Base-by-base conservation (phyloP, 1,284 basidiomycete genomes). In the Fistulinella staudtii region DNA sequence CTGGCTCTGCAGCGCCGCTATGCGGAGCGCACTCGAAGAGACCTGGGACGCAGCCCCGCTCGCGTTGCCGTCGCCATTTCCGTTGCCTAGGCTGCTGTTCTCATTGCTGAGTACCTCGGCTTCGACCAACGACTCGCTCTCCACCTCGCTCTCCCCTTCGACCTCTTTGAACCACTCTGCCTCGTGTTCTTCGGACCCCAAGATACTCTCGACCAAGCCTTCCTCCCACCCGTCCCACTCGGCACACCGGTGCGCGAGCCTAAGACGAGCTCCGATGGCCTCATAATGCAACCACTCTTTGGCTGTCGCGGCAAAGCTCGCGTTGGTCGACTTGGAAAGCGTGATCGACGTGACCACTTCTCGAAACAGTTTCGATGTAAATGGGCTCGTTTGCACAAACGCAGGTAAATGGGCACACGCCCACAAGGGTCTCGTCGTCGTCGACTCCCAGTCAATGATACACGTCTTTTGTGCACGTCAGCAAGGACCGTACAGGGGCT, bases 161-260 rank as follows among this genome's bases (percentile, higher is more conserved):
- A 63, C 56, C 36, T 71, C 71, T 49, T 69, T 69, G 63, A 81
- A 79, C 84, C 84, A 86, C 40, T 83, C 82, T 5, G 77, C 77
- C 53, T 87, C 80, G 37, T 71, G 61, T 18, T 85, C 85, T 54
- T 77, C 80, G 0, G 79, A 74, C 0, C 85, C 86, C 20, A 89
- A 69, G 36, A 88, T 85, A 47, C 77, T 81, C 10, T 79, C 77
- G 3, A 85, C 76, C 20, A 90, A 69, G 0, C 85, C 87, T 57
- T 89, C 87, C 56, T 90, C 86, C 86, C 87, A 90, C 2, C 86
- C 87, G 56, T 89, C 86, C 87, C 87, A 89, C 58, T 90, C 87
- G 28, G 75, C 76, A 53, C 79, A 85, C 15, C 85, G 77, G 63
- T 89, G 86, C 3, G 82, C 85, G 63, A 82, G 74, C 33, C 87